Evolutionary conservation across 345 rosid species (phyloP).

Genomic region (Heritiera fomes): DNA sequence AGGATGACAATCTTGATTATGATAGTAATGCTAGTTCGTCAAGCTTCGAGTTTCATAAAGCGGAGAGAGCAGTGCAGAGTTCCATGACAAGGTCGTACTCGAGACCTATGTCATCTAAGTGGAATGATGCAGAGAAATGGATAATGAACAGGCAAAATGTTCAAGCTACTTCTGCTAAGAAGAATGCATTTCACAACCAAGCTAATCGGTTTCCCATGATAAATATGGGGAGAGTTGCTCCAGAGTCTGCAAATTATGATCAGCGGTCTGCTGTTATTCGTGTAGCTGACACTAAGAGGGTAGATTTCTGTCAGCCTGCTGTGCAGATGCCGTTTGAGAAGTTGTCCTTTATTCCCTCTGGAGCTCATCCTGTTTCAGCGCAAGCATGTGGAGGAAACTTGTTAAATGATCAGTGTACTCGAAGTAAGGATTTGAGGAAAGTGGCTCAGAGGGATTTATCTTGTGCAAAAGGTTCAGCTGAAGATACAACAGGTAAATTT

Average conservation of each 20-base stretch:
- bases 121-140: conserved; percentile 92
- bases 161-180: conserved; percentile 43
- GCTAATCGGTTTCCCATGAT: conserved; percentile 39
- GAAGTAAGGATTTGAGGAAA: conserved; percentile 55
- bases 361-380: conserved; percentile 29
- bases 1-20: conserved; percentile 68
- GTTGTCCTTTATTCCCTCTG: conserved; percentile 49
- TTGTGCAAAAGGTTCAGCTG: conserved; percentile 35
- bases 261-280: conserved; percentile 32
- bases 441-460: conserved; percentile 28
- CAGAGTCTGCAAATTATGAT: conserved; percentile 41
- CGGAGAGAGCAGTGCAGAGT: conserved; percentile 46
- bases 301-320: conserved; percentile 48
- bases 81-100: conserved; percentile 42
- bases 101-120: conserved; percentile 66
- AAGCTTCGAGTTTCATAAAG: conserved; percentile 74
- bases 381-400: conserved; percentile 38
- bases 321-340: conserved; percentile 42
- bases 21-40: conserved; percentile 80
- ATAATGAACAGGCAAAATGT: conserved; percentile 54
- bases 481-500: conserved; percentile 53
- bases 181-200: conserved; percentile 45
- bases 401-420: conserved; percentile 43
- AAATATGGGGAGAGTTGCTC: conserved; percentile 47
- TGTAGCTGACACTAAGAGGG: conserved; percentile 41